Percentiles rank a stretch among this genome's conserved stretches.
These are phyloP conservation scores for Pouteria glomerata DNA, from an alignment of 148 eudicot species.

Conservation along the genomic window DNA sequence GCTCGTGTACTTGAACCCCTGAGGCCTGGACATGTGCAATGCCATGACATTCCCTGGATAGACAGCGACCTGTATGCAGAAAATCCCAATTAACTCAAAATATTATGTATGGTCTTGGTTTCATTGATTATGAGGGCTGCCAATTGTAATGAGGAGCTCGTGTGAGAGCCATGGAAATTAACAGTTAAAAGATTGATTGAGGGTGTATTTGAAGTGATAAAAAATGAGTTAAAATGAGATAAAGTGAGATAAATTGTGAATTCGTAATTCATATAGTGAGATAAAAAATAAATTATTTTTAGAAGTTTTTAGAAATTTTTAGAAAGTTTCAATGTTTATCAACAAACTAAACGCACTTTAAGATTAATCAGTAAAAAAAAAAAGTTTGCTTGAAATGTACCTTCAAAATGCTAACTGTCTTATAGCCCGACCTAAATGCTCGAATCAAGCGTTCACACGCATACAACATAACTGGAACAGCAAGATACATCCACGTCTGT, in stretches of 20 bases:
- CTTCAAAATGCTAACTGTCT: slow-evolving; percentile 41
- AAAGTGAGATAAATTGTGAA: no score
- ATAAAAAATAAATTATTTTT: no score
- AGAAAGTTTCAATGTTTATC: background rate
- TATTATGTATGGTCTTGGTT: no score
- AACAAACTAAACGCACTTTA: background rate
- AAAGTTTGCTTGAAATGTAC: slow-evolving; percentile 18
- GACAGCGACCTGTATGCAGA: slow-evolving; percentile 68
- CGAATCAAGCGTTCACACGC: slow-evolving; percentile 41
- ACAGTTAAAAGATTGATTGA: no score
- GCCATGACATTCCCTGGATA: slow-evolving; percentile 56
- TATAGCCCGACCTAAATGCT: slow-evolving; percentile 41
- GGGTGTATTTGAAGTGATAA: no score
- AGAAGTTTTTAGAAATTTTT: no score
- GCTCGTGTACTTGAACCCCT: slow-evolving; percentile 48
- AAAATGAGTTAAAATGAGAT: no score
- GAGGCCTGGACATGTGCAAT: slow-evolving; percentile 44
- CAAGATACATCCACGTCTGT: slow-evolving; percentile 65
- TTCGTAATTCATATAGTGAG: no score
- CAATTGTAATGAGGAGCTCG: no score
- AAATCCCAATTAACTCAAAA: no score
- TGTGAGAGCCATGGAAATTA: no score
- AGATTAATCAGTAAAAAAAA: background rate
- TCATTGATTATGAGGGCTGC: no score
- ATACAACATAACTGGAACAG: slow-evolving; percentile 38